Base-by-base conservation (phyloP, 2,329 filamentous ascomycete genomes). In the Paecilomyces fulvus region DNA sequence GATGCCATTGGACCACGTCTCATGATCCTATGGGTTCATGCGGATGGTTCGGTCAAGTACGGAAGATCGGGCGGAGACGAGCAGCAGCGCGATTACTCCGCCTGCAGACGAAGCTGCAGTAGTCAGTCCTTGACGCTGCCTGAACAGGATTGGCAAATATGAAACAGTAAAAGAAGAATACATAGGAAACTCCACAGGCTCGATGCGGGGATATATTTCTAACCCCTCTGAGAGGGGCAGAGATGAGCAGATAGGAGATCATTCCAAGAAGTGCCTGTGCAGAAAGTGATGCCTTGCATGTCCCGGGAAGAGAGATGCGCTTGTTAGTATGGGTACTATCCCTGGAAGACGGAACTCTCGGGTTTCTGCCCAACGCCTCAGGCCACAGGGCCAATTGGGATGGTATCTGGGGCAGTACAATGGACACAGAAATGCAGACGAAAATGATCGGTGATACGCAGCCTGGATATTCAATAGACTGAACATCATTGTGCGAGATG, bases 1-100 rank as follows among this genome's bases (percentile, higher is more conserved):
- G 31, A 56, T 66, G 56, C 67, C 60, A 74, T 75, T 75, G 72
- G 71, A 64, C 73, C 73, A 75, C 73, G 72, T 75, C 68, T 72
- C 66, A 63, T 60, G 60, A 66, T 60, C 60, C 64, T 65, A 65
- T 65, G 66, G 59, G 60, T 55, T 61, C 58, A 62, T 55, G 59
- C 64, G 61, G 61, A 63, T 56, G 60, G 61, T 64, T 62, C 52
- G 31, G 52, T 58, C 58, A 57, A 64, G 56, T 54, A 54, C 60
- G 56, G 58, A 58, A 53, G 58, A 63, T 66, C 61, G 67, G 64
- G 63, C 64, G 66, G 63, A 64, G 61, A 63, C 61, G 58, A 59
- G 58, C 60, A 57, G 61, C 63, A 66, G 65, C 56, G 64, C 58
- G 57, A 61, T 60, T 62, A 54, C 55, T 61, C 62, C 64, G 64